A percentile compares a stretch with the other conserved stretches of the same genome.
phyloP scores from a whole-genome alignment of 2,329 filamentous ascomycete genomes.

The Colletotrichum agaves region DNA sequence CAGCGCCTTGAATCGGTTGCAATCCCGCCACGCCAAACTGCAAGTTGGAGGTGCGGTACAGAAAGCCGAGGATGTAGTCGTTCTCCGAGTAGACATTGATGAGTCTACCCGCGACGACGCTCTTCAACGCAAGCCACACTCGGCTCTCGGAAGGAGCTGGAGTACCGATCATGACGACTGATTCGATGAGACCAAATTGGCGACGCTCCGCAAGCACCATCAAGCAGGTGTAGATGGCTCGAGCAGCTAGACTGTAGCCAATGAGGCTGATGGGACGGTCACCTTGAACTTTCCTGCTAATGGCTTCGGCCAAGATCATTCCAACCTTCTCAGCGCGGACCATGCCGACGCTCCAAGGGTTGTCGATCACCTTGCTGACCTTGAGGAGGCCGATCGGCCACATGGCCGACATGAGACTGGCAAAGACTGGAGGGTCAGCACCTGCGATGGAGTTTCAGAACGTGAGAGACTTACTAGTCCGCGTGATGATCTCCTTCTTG shows the following conservation, averaged over 20 bases:
- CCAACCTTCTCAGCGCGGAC: slow-evolving; percentile 79
- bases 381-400: slow-evolving; percentile 74
- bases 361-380: slow-evolving; percentile 80
- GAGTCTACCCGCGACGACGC: slow-evolving; percentile 83
- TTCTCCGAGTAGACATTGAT: slow-evolving; percentile 90
- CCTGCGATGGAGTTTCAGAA: neutral
- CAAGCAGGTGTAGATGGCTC: slow-evolving; percentile 86
- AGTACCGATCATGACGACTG: slow-evolving; percentile 84
- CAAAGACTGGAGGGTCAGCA: slow-evolving; percentile 56
- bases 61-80: slow-evolving; percentile 88
- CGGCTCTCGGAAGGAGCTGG: slow-evolving; percentile 78
- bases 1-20: slow-evolving; percentile 75
- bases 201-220: slow-evolving; percentile 81
- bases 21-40: slow-evolving; percentile 88
- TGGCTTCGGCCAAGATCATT: slow-evolving; percentile 79
- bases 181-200: slow-evolving; percentile 88
- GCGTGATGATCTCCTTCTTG: slow-evolving; percentile 58
- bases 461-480: slow-evolving; percentile 55
- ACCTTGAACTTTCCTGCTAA: slow-evolving; percentile 85
- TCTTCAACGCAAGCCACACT: slow-evolving; percentile 82
- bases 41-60: slow-evolving; percentile 85
- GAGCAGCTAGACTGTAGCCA: slow-evolving; percentile 84
- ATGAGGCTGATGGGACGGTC: slow-evolving; percentile 83
- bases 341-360: slow-evolving; percentile 82
- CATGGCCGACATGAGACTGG: slow-evolving; percentile 65